phyloP scores from a whole-genome alignment of 805 yeast species.

The Ogataea saltuana region DNA sequence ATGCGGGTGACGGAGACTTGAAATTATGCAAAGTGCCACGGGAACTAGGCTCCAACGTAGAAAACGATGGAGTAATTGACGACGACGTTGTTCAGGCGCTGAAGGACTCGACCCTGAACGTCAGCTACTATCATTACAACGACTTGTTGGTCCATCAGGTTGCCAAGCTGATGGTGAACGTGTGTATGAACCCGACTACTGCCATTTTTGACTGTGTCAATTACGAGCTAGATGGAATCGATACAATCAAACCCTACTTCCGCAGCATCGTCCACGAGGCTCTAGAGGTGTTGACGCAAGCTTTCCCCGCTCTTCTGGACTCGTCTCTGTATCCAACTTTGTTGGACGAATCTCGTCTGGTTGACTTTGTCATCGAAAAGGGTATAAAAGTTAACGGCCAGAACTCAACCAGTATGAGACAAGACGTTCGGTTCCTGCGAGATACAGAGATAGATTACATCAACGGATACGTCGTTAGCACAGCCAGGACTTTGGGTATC shows the following conservation, averaged over 20 bases:
- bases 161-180: constrained; percentile 76
- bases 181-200: constrained; percentile 82
- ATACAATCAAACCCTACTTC: constrained; percentile 38
- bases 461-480: constrained; percentile 71
- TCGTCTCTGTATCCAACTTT: constrained; percentile 36
- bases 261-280: constrained; percentile 46
- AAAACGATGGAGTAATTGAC: constrained; percentile 19
- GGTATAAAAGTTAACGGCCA: constrained; percentile 38
- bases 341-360: constrained; percentile 38
- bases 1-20: constrained; percentile 73
- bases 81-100: constrained; percentile 29
- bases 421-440: constrained; percentile 56
- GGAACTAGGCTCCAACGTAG: constrained; percentile 11
- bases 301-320: constrained; percentile 31
- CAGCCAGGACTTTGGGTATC: constrained; percentile 49
- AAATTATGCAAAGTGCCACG: constrained; percentile 59
- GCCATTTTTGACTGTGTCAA: constrained; percentile 76
- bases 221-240: constrained; percentile 61
- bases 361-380: constrained; percentile 30
- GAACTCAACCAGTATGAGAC: constrained; percentile 72
- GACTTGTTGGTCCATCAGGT: constrained; percentile 57
- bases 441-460: constrained; percentile 79
- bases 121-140: constrained; percentile 39
- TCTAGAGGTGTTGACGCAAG: constrained; percentile 40
- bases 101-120: constrained; percentile 31